A percentile compares a stretch with the other conserved stretches of the same genome.
Conservation (phyloP, 2,329 filamentous ascomycete genomes). For the Fusarium phyllophilum region DNA sequence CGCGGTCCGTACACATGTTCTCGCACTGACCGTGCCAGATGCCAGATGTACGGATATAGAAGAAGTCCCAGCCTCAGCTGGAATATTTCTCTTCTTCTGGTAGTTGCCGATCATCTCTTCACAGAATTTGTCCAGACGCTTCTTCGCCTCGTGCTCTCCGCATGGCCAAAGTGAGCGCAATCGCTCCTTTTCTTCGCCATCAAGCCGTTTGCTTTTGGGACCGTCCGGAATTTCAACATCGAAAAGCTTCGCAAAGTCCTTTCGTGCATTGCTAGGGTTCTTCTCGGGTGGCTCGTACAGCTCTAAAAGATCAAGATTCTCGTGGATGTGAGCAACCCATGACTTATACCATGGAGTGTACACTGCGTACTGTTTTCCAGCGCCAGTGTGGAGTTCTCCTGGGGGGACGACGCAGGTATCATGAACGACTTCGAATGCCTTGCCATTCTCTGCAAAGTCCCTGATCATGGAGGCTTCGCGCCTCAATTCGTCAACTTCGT, state of each 20-base stretch:
- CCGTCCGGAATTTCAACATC: slow-evolving; percentile 67
- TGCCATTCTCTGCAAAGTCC: slow-evolving; percentile 68
- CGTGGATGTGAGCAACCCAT: slow-evolving; percentile 79
- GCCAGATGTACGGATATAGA: slow-evolving; percentile 77
- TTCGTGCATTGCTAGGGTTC: slow-evolving; percentile 49
- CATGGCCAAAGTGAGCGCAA: slow-evolving; percentile 74
- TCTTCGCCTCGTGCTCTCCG: slow-evolving; percentile 76
- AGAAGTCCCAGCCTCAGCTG: slow-evolving; percentile 71
- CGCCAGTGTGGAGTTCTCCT: slow-evolving; percentile 71
- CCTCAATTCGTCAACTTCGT: slow-evolving; percentile 89
- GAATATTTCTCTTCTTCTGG: slow-evolving; percentile 71
- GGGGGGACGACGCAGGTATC: slow-evolving; percentile 87
- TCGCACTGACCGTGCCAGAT: slow-evolving; percentile 72
- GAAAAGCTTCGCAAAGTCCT: slow-evolving; percentile 67
- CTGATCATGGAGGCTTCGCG: slow-evolving; percentile 76
- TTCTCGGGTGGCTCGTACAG: slow-evolving; percentile 61
- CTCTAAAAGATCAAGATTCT: slow-evolving; percentile 73
- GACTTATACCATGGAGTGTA: slow-evolving; percentile 84
- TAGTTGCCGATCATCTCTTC: slow-evolving; percentile 72
- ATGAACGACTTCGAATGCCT: slow-evolving; percentile 77
- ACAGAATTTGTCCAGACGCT: slow-evolving; percentile 74
- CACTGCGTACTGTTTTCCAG: slow-evolving; percentile 83
- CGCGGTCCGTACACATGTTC: slow-evolving; percentile 73
- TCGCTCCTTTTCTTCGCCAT: slow-evolving; percentile 65
- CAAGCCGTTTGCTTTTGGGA: slow-evolving; percentile 71